Percentiles rank a stretch among this genome's conserved stretches.
Conservation (phyloP, 805 yeast genomes). For the Lipomyces lipofer region DNA sequence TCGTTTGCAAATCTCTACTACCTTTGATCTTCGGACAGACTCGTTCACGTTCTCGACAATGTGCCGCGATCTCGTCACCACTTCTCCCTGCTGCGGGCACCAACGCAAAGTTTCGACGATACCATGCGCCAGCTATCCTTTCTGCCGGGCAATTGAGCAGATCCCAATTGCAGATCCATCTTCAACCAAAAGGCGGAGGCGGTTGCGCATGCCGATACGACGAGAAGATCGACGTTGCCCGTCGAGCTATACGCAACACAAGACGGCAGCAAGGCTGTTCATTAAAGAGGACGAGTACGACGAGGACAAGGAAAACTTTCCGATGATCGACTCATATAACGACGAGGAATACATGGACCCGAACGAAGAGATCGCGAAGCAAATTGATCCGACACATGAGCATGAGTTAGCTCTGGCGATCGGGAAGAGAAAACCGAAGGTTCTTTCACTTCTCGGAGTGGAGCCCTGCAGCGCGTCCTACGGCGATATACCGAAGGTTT, state of each 20-base stretch:
- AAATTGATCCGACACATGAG: neutral
- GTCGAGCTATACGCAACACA: too few relatives aligned
- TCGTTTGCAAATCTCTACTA: neutral
- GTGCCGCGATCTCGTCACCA: slow-evolving; percentile 15
- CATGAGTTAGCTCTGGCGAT: slow-evolving; percentile 1
- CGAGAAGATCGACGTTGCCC: too few relatives aligned
- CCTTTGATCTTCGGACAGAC: neutral
- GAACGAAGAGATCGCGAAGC: neutral
- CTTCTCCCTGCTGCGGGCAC: slow-evolving; percentile 4
- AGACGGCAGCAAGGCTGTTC: too few relatives aligned
- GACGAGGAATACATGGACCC: neutral
- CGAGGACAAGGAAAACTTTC: neutral
- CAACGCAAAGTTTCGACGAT: slow-evolving; percentile 8
- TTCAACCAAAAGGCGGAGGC: neutral
- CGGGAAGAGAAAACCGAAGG: slow-evolving; percentile 10
- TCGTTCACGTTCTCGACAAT: too few relatives aligned
- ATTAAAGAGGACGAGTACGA: neutral
- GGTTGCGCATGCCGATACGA: neutral
- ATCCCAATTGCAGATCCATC: neutral
- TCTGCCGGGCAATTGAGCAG: slow-evolving; percentile 12
- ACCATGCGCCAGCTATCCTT: slow-evolving; percentile 15
- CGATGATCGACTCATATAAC: neutral
- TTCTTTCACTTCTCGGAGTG: slow-evolving; percentile 8
- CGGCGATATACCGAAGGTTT: neutral
- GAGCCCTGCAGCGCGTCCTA: neutral